Evolutionary conservation across 1,139 yeast species (phyloP).

Genomic region (Insectozyma bohioensis): DNA sequence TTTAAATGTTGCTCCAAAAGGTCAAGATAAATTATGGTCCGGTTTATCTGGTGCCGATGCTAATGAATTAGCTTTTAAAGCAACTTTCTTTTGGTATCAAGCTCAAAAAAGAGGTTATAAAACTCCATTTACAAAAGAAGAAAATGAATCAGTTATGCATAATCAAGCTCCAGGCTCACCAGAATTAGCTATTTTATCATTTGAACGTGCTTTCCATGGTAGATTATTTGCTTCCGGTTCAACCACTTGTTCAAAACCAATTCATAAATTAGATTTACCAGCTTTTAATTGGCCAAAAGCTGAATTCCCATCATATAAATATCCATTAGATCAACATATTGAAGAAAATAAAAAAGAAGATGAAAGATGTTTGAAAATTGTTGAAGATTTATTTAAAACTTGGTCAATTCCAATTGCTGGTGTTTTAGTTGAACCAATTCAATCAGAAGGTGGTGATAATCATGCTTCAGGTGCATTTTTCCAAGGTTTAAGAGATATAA

Average conservation of each 20-base stretch:
- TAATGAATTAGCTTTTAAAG: slow-evolving; percentile 81
- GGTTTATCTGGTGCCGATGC: slow-evolving; percentile 85
- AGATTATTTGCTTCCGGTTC: slow-evolving; percentile 78
- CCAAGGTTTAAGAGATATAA: slow-evolving; percentile 74
- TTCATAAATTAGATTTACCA: slow-evolving; percentile 82
- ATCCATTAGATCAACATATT: slow-evolving; percentile 62
- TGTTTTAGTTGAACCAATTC: slow-evolving; percentile 75
- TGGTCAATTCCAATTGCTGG: slow-evolving; percentile 76
- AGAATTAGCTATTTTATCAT: slow-evolving; percentile 69
- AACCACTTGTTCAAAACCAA: slow-evolving; percentile 77
- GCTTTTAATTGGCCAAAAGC: slow-evolving; percentile 89
- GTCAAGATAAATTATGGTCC: slow-evolving; percentile 68
- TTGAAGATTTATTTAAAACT: slow-evolving; percentile 54
- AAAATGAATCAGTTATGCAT: slow-evolving; percentile 60
- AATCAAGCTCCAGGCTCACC: slow-evolving; percentile 76
- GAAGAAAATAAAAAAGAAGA: slow-evolving; percentile 65
- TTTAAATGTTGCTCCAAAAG: slow-evolving; percentile 68
- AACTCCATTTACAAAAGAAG: slow-evolving; percentile 56
- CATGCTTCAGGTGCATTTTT: slow-evolving; percentile 74
- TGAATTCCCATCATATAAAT: slow-evolving; percentile 70
- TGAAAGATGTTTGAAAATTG: slow-evolving; percentile 57
- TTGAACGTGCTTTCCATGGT: slow-evolving; percentile 79
- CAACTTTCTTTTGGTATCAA: slow-evolving; percentile 77
- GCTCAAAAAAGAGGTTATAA: slow-evolving; percentile 55
- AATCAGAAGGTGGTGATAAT: slow-evolving; percentile 87